Percentiles rank a stretch among this genome's conserved stretches.
Evolutionary conservation across 2,329 filamentous ascomycete genomes (phyloP).

Genomic region (Clonostachys byssicola): DNA sequence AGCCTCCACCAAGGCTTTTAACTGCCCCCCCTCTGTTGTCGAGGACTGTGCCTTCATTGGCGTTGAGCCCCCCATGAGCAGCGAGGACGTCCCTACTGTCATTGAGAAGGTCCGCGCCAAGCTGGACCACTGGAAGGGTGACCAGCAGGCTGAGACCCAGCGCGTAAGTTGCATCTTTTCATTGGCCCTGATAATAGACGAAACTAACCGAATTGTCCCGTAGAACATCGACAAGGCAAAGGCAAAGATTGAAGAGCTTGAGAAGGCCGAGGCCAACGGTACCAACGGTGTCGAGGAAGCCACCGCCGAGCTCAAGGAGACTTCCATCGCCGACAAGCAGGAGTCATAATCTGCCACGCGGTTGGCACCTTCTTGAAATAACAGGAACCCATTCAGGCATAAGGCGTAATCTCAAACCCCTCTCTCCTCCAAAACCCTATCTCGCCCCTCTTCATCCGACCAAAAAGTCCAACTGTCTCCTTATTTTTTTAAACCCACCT

Average conservation of each 20-base stretch:
- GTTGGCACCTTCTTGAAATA: too few species aligned
- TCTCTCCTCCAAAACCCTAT: too few species aligned
- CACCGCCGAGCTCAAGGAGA: constrained; percentile 45
- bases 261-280: constrained; percentile 48
- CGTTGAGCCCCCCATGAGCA: constrained; percentile 83
- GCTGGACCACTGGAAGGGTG: constrained; percentile 83
- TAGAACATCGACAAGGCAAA: constrained; percentile 97
- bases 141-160: constrained; percentile 86
- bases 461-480: too few species aligned
- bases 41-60: constrained; percentile 83
- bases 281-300: constrained; percentile 48
- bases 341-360: constrained; percentile 26
- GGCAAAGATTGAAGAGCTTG: constrained; percentile 88
- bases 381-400: too few species aligned
- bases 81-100: constrained; percentile 73
- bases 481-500: too few species aligned
- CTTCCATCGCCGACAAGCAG: constrained; percentile 47
- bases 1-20: constrained; percentile 60
- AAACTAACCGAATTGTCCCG: constrained; percentile 9
- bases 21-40: constrained; percentile 84
- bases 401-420: too few species aligned
- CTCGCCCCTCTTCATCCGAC: too few species aligned
- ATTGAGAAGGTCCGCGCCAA: constrained; percentile 91
- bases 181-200: background rate
- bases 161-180: constrained; percentile 57